Evolutionary conservation across 176 grass and related monocot species (phyloP), one percentile per base, ranked within the genome.

Genomic region (Carex myosuroides): DNA sequence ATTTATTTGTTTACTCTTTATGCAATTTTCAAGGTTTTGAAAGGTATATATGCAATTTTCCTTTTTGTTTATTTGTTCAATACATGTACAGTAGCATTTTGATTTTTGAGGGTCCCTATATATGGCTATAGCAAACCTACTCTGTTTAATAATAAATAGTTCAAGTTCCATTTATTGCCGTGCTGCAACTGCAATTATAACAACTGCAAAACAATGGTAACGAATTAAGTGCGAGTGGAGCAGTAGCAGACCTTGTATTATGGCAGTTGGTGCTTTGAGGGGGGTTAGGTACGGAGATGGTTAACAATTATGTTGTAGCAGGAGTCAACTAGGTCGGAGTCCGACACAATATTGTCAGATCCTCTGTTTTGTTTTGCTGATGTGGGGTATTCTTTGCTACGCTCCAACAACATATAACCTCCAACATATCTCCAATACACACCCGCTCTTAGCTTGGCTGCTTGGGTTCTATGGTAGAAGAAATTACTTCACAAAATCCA

Each of bases 281-380:
- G 80, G 61, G 80, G 39, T 83, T 83, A 67, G 80, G 60, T 83
- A 33, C 8, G 61, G 80, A 50, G 80, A 65, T 83, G 39, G 59
- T 66, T 83, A 83, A 52, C 80, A 83, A 65, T 83, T 65, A 52
- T 83, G 60, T 65, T 3, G 80, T 42, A 83, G 17, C 80, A 83
- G 60, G 41, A 83, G 80, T 83, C 80, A 83, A 83, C 80, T 50
- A 16, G 39, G 60, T 82, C 61, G 39, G 80, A 82, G 60, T 82
- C 61, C 20, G 80, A 82, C 79, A 81, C 60, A 29, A 63, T 61
- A 64, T 65, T 82, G 80, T 82, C 60, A 50, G 80, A 82, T 83
- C 33, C 35, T 83, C 60, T 68, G 80, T 67, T 67, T 54, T 52
- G 41, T 29, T 83, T 81, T 83, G 62, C 57, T 33, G 42, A 68